These are phyloP conservation scores for Cichorium intybus DNA, from an alignment of 140 eudicot species.

Conservation along the genomic window DNA sequence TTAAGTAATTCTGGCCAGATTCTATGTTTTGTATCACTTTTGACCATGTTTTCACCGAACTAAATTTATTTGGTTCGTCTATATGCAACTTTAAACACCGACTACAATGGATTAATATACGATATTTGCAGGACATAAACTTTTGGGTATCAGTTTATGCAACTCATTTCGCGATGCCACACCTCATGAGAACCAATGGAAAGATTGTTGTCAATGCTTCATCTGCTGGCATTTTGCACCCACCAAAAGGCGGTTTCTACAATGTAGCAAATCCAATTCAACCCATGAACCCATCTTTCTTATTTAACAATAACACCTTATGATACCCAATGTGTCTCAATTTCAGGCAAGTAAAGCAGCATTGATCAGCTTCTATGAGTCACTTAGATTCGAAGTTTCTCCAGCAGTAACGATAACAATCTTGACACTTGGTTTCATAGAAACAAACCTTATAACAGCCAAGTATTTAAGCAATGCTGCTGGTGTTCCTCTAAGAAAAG, in stretches of 20 bases:
- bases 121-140: constrained; percentile 29
- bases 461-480: constrained; percentile 10
- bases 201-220: constrained; percentile 34
- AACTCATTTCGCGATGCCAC: constrained; percentile 35
- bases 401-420: constrained; percentile 34
- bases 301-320: not conserved
- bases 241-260: constrained; percentile 30
- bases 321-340: not conserved
- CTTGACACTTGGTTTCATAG: constrained; percentile 33
- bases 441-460: constrained; percentile 34
- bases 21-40: too few species aligned
- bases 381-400: constrained; percentile 42
- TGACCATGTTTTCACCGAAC: too few species aligned
- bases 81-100: not conserved
- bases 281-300: not conserved
- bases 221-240: constrained; percentile 17
- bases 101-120: not conserved
- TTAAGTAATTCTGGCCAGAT: too few species aligned
- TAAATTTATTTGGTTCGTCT: too few species aligned
- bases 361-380: constrained; percentile 37
- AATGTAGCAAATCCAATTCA: constrained; percentile 12
- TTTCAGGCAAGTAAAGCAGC: constrained; percentile 59
- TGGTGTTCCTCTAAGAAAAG: constrained; percentile 16
- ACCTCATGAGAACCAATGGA: constrained; percentile 28
- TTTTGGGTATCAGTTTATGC: constrained; percentile 45